These are phyloP conservation scores for Rosa multiflora DNA, from an alignment of 306 rosid species.

Conservation along the genomic window DNA sequence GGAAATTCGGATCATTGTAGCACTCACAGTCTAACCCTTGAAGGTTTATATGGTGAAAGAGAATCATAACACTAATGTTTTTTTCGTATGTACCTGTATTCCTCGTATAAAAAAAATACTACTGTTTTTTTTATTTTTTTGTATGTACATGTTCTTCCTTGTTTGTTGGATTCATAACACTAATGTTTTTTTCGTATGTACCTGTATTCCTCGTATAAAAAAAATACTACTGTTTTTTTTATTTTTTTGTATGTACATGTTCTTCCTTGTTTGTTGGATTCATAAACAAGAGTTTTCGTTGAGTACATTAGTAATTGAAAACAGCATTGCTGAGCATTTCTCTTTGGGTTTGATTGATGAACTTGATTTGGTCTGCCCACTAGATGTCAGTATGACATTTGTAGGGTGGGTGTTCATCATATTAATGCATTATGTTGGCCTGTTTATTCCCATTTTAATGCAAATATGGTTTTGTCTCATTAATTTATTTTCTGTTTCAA, in stretches of 20 bases:
- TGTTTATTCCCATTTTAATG: neutral
- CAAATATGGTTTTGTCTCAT: neutral
- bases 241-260: neutral
- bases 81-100: neutral
- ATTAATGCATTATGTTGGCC: too few species aligned
- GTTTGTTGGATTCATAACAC: neutral
- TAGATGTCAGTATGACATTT: neutral
- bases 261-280: neutral
- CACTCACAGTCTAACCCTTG: neutral
- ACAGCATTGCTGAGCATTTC: neutral
- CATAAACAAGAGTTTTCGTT: neutral
- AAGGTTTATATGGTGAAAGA: constrained; percentile 3
- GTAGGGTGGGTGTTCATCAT: neutral
- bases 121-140: neutral
- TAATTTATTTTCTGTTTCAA: too few species aligned
- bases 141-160: neutral
- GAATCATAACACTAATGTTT: neutral
- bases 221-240: neutral
- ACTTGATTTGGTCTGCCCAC: neutral
- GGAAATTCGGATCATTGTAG: neutral
- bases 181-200: neutral
- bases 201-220: neutral
- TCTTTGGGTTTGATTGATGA: neutral
- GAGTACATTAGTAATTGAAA: neutral
- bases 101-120: neutral